Percentiles rank a stretch among this genome's conserved stretches.
Conservation (phyloP, 768 basidiomycete genomes). For the Panus rudis region DNA sequence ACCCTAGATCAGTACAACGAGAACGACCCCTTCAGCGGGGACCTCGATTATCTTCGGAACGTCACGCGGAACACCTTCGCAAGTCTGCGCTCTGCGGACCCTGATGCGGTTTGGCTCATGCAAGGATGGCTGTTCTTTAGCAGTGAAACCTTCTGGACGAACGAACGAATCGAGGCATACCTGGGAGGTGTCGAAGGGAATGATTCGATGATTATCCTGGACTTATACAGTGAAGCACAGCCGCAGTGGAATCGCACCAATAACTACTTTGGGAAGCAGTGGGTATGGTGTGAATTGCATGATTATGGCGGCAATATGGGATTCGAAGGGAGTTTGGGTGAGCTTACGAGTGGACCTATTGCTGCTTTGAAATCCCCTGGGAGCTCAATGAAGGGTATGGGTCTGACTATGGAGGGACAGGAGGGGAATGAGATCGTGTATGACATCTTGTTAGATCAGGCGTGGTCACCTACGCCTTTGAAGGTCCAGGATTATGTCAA, state of each 20-base stretch:
- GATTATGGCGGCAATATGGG: slow-evolving; percentile 34
- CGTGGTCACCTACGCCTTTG: slow-evolving; percentile 30
- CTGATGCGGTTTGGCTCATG: slow-evolving; percentile 35
- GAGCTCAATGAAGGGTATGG: slow-evolving; percentile 32
- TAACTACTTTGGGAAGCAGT: slow-evolving; percentile 32
- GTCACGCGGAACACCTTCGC: slow-evolving; percentile 29
- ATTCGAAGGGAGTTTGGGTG: slow-evolving; percentile 26
- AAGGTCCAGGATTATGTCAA: slow-evolving; percentile 25
- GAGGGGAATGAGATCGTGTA: slow-evolving; percentile 40
- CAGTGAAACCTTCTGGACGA: slow-evolving; percentile 30
- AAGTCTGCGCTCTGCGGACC: slow-evolving; percentile 31
- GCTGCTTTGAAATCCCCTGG: slow-evolving; percentile 23
- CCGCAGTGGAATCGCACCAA: slow-evolving; percentile 36
- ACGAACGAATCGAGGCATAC: slow-evolving; percentile 33
- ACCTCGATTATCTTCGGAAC: slow-evolving; percentile 26
- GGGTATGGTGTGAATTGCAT: slow-evolving; percentile 38
- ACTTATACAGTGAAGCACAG: slow-evolving; percentile 32
- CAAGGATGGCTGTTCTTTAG: slow-evolving; percentile 38
- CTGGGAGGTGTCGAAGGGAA: slow-evolving; percentile 30
- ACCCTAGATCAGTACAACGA: slow-evolving; percentile 41
- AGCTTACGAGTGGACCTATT: slow-evolving; percentile 26
- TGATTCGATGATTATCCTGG: slow-evolving; percentile 34
- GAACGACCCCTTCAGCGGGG: slow-evolving; percentile 29
- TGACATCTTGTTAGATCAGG: slow-evolving; percentile 34
- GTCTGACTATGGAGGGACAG: slow-evolving; percentile 32